A percentile compares a stretch with the other conserved stretches of the same genome.
Evolutionary conservation across 192 early-diverging fungal species (phyloP).

Genomic region (Coemansia sp.): DNA sequence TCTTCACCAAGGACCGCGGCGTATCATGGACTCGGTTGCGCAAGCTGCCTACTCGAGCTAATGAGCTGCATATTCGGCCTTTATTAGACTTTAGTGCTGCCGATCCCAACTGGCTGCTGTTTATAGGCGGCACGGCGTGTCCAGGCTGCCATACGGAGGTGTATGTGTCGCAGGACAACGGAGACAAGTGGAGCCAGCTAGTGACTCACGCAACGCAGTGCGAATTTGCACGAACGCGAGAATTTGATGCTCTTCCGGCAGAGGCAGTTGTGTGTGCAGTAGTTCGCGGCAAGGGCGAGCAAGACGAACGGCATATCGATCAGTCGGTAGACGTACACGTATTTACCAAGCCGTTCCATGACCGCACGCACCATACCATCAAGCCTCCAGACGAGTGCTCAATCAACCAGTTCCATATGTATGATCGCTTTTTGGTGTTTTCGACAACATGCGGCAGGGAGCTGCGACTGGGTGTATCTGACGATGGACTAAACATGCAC

Average conservation of each 20-base stretch:
- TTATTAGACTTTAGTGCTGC: conserved; percentile 87
- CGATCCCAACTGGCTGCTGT: conserved; percentile 84
- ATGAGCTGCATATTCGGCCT: conserved; percentile 60
- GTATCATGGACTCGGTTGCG: conserved; percentile 50
- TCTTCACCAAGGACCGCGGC: conserved; percentile 61
- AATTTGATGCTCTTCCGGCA: conserved; percentile 60
- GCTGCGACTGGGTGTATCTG: conserved; percentile 68
- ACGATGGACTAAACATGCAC: conserved; percentile 69
- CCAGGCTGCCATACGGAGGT: conserved; percentile 67
- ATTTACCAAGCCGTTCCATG: conserved; percentile 34
- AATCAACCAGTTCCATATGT: conserved; percentile 28
- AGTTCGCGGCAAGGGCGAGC: conserved; percentile 60
- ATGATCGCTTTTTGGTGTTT: conserved; percentile 41
- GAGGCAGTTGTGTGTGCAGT: conserved; percentile 74
- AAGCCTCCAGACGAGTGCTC: conserved; percentile 23
- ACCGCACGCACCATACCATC: conserved; percentile 11
- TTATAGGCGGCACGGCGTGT: conserved; percentile 61
- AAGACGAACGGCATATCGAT: conserved; percentile 19
- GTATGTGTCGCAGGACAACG: conserved; percentile 70
- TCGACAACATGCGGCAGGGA: conserved; percentile 26
- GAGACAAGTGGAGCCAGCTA: conserved; percentile 68
- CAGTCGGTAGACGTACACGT: conserved; percentile 69
- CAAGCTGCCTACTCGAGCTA: conserved; percentile 59
- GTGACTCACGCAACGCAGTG: conserved; percentile 85
- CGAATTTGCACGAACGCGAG: conserved; percentile 66